Percentiles rank a stretch among this genome's conserved stretches.
Conservation (phyloP, 805 yeast genomes). For the Pichia deserticola region DNA sequence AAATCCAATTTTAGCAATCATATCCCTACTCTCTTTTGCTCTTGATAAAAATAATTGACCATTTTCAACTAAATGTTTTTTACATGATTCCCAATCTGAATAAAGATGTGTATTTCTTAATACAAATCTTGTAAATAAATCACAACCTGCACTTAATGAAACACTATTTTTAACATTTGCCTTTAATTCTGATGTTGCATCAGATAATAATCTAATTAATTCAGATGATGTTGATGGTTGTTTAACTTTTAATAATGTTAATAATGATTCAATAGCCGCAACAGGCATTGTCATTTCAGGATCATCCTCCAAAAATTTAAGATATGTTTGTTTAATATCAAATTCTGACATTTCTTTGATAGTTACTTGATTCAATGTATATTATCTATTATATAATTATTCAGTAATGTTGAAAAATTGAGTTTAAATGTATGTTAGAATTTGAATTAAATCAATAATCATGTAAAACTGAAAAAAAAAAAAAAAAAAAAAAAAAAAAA, state of each 20-base stretch:
- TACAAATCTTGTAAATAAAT: constrained; percentile 88
- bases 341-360: constrained; percentile 33
- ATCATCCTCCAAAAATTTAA: constrained; percentile 77
- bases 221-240: constrained; percentile 94
- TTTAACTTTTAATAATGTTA: constrained; percentile 69
- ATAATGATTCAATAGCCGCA: constrained; percentile 94
- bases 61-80: constrained; percentile 80
- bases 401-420: too few relatives aligned
- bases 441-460: too few relatives aligned
- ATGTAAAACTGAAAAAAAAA: too few relatives aligned
- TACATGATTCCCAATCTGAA: constrained; percentile 93
- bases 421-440: too few relatives aligned
- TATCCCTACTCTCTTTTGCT: constrained; percentile 82
- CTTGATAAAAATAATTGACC: constrained; percentile 88
- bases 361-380: not conserved
- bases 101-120: constrained; percentile 79
- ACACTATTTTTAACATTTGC: constrained; percentile 82
- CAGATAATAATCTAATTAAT: constrained; percentile 70
- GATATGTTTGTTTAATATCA: constrained; percentile 76
- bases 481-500: too few relatives aligned
- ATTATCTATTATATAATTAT: too few relatives aligned
- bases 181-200: constrained; percentile 70
- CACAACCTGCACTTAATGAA: constrained; percentile 95
- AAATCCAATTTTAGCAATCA: constrained; percentile 80
- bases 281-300: constrained; percentile 99